phyloP scores from a whole-genome alignment of 78 protist species.

The Emiliania huxleyi region DNA sequence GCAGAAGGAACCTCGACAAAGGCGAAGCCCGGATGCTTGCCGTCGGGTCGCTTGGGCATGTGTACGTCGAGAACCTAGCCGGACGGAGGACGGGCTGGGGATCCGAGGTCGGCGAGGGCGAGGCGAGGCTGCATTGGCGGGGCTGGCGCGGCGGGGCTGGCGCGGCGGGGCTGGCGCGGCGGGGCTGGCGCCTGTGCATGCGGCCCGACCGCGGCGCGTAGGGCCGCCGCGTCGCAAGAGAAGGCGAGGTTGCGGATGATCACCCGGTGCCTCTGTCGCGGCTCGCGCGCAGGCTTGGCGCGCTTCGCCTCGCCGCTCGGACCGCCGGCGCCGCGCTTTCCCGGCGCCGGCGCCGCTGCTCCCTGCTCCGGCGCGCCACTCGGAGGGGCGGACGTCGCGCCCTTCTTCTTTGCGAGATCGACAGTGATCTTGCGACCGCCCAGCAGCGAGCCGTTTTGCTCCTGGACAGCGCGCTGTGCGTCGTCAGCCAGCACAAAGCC shows the following conservation, averaged over 20 bases:
- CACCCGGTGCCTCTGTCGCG: background rate
- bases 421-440: background rate
- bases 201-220: background rate
- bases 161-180: no score
- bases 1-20: background rate
- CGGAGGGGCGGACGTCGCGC: background rate
- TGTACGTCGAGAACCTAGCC: background rate
- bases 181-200: no score
- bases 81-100: no score
- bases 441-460: background rate
- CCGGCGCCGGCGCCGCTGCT: background rate
- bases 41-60: background rate
- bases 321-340: background rate
- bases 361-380: background rate
- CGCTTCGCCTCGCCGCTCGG: background rate
- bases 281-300: background rate
- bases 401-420: background rate
- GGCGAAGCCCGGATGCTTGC: constrained; percentile 4
- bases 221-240: background rate
- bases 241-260: background rate
- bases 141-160: no score
- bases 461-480: background rate
- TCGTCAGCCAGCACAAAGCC: background rate
- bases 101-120: no score
- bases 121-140: no score